phyloP scores from a whole-genome alignment of 768 basidiomycete species.

The Lenzites betulinus region DNA sequence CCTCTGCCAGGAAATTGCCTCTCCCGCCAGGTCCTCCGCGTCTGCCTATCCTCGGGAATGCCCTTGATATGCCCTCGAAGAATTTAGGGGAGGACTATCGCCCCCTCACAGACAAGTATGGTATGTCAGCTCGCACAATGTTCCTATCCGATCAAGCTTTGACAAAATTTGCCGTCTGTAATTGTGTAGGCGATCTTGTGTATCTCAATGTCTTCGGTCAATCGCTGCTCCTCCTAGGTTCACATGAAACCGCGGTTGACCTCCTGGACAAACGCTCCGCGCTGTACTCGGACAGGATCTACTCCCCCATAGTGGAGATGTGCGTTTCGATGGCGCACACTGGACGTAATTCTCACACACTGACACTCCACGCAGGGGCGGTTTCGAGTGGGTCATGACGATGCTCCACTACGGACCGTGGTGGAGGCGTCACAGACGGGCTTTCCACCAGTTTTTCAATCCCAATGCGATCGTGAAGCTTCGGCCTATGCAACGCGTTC shows the following conservation, averaged over 20 bases:
- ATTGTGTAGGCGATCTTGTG: constrained; percentile 54
- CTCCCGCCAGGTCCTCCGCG: constrained; percentile 23
- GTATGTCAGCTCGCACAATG: background rate
- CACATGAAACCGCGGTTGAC: constrained; percentile 56
- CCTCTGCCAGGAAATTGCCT: background rate
- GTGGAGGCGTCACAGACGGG: constrained; percentile 15
- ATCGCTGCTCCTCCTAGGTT: constrained; percentile 66
- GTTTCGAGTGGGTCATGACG: constrained; percentile 6
- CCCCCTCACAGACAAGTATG: constrained; percentile 10
- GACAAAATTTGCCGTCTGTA: background rate
- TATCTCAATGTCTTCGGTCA: constrained; percentile 67
- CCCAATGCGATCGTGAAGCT: background rate
- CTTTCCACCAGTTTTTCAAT: constrained; percentile 14
- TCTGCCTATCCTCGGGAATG: constrained; percentile 20
- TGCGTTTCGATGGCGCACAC: constrained; percentile 38
- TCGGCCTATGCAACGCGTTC: background rate
- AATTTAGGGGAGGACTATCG: constrained; percentile 1
- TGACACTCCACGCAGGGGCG: background rate
- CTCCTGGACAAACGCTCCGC: constrained; percentile 69
- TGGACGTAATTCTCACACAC: background rate
- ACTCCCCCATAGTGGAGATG: constrained; percentile 72
- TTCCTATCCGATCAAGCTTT: background rate
- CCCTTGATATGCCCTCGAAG: constrained; percentile 16
- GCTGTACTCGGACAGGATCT: constrained; percentile 71
- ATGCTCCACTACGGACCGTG: constrained; percentile 5